phyloP scores from a whole-genome alignment of 2,329 filamentous ascomycete genomes.

The Colletotrichum higginsianum region DNA sequence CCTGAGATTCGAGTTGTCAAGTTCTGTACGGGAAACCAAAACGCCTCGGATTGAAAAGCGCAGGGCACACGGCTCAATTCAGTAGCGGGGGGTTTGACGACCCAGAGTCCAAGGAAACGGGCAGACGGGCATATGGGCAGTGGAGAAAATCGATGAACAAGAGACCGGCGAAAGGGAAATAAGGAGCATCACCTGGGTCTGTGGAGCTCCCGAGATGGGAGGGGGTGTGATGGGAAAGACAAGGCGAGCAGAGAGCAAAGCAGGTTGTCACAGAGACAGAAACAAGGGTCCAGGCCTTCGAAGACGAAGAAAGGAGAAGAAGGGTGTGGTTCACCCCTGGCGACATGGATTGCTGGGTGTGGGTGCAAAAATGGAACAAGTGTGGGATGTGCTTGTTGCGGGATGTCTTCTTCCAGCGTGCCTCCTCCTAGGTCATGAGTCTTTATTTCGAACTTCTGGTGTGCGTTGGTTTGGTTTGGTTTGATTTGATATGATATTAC shows the following conservation, averaged over 20 bases:
- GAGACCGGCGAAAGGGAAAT: slow-evolving; percentile 26
- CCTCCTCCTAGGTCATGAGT: neutral
- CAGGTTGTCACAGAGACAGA: slow-evolving; percentile 10
- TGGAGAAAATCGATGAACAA: slow-evolving; percentile 17
- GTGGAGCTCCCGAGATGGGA: neutral
- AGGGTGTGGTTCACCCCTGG: slow-evolving; percentile 27
- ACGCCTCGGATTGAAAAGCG: slow-evolving; percentile 7
- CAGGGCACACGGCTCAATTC: neutral
- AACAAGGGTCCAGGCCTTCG: slow-evolving; percentile 32
- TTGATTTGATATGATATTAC: neutral
- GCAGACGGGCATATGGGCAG: slow-evolving; percentile 18
- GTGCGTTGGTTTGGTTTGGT: neutral
- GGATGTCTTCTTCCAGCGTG: neutral
- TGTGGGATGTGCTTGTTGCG: slow-evolving; percentile 15
- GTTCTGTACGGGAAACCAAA: slow-evolving; percentile 18
- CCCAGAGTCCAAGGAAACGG: slow-evolving; percentile 11
- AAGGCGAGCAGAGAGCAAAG: slow-evolving; percentile 33
- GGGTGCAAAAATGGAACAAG: slow-evolving; percentile 17
- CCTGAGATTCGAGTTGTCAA: slow-evolving; percentile 25
- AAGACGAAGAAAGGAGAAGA: neutral
- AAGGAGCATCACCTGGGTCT: slow-evolving; percentile 23
- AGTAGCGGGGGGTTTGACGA: neutral
- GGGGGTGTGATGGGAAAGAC: slow-evolving; percentile 17
- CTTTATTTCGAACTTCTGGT: neutral
- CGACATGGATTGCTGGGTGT: slow-evolving; percentile 31